Conservation (phyloP, 2,329 filamentous ascomycete species). For the Chrysoporthe austroafricana region DNA sequence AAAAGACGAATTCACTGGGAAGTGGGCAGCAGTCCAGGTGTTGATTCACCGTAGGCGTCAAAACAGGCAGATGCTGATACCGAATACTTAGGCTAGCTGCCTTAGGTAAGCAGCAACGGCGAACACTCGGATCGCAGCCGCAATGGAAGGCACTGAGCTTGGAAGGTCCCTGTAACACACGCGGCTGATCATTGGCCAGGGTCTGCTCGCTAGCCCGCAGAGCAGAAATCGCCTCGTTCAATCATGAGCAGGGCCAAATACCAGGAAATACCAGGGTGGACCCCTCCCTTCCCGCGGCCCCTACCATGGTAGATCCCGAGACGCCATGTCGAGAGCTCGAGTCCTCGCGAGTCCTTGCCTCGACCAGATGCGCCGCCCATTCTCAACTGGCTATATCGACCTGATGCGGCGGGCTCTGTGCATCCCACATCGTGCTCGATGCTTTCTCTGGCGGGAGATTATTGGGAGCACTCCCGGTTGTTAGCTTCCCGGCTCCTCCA, state of each 20-base stretch:
- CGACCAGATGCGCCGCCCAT: background rate
- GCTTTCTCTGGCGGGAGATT: background rate
- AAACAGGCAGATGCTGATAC: background rate
- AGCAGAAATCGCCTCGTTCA: background rate
- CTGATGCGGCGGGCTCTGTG: background rate
- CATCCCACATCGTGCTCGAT: background rate
- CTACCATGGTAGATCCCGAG: background rate
- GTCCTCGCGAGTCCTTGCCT: background rate
- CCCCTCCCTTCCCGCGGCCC: constrained; percentile 20
- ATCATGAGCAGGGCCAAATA: background rate
- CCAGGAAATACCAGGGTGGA: constrained; percentile 12
- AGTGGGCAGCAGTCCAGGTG: background rate
- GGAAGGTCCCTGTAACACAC: background rate
- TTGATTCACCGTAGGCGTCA: background rate
- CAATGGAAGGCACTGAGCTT: background rate
- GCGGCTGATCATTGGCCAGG: background rate
- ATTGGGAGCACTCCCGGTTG: background rate
- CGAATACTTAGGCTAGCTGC: background rate
- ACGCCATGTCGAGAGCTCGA: background rate
- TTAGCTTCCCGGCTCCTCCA: background rate
- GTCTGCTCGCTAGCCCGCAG: background rate
- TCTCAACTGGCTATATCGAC: background rate
- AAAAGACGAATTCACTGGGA: background rate
- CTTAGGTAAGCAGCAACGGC: constrained; percentile 8
- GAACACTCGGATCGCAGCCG: background rate